phyloP scores from a whole-genome alignment of 2,329 filamentous ascomycete genomes.

The Nothopassalora personata region DNA sequence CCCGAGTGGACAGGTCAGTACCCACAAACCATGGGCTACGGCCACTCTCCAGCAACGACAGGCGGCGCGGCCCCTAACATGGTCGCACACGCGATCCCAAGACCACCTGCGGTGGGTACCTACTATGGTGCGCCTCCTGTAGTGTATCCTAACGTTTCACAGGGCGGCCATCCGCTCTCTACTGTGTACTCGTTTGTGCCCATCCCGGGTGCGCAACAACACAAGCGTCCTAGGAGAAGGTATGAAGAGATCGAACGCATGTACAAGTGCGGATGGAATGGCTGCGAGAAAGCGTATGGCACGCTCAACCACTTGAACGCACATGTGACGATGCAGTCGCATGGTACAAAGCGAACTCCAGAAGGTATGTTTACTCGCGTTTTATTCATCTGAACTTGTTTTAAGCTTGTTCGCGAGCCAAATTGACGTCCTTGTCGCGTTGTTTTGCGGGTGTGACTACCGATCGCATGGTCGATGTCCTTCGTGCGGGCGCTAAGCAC shows the following conservation, averaged over 20 bases:
- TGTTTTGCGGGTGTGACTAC: constrained; percentile 19
- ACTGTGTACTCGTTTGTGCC: constrained; percentile 98
- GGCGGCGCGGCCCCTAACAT: constrained; percentile 53
- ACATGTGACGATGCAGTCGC: constrained; percentile 97
- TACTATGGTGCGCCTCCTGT: constrained; percentile 20
- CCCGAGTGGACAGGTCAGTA: constrained; percentile 68
- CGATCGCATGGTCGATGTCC: constrained; percentile 22
- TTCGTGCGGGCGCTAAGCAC: constrained; percentile 29
- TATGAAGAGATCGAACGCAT: constrained; percentile 99
- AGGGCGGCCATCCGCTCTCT: constrained; percentile 51
- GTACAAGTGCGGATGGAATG: constrained; percentile 99
- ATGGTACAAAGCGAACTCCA: constrained; percentile 88
- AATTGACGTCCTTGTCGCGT: constrained; percentile 4
- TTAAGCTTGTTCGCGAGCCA: constrained; percentile 15
- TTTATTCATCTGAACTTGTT: constrained; percentile 9
- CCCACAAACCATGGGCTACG: constrained; percentile 45
- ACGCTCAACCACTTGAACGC: constrained; percentile 96
- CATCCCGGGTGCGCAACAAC: constrained; percentile 92
- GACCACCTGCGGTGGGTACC: constrained; percentile 57
- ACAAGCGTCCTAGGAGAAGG: constrained; percentile 85
- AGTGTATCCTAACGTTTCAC: constrained; percentile 29
- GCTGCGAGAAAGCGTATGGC: constrained; percentile 97
- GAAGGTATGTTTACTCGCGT: constrained; percentile 65
- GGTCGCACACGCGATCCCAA: constrained; percentile 53
- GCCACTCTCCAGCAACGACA: constrained; percentile 53